phyloP scores from a whole-genome alignment of 2,329 filamentous ascomycete genomes.

The Alternaria novae-zelandiae region DNA sequence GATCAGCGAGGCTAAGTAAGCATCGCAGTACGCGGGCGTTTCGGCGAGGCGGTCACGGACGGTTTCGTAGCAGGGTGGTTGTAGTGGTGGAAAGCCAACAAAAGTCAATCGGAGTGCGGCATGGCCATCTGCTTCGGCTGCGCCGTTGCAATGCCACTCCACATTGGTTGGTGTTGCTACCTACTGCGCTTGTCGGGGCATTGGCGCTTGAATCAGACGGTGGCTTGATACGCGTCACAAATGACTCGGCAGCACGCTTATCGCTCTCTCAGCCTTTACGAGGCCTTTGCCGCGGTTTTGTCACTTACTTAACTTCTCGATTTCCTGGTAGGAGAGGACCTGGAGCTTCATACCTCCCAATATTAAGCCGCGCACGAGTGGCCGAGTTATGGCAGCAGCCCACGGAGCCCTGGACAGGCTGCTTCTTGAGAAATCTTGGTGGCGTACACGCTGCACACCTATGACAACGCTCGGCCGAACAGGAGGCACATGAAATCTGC shows the following conservation, averaged over 20 bases:
- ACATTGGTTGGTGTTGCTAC: constrained; percentile 15
- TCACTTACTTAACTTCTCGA: background rate
- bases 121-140: constrained; percentile 5
- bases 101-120: background rate
- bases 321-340: background rate
- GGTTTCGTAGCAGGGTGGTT: background rate
- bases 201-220: constrained; percentile 11
- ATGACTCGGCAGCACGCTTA: constrained; percentile 3
- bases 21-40: background rate
- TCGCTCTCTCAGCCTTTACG: background rate
- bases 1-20: constrained; percentile 1
- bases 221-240: background rate
- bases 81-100: background rate
- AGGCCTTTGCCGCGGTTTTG: background rate
- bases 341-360: background rate
- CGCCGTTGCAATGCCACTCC: constrained; percentile 9
- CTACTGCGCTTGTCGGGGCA: constrained; percentile 10
- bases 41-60: background rate
- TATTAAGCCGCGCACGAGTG: background rate
- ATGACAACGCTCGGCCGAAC: background rate
- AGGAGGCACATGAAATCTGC: background rate
- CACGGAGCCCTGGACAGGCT: background rate
- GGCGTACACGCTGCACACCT: background rate
- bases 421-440: background rate
- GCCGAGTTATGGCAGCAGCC: background rate